Evolutionary conservation across 2,329 filamentous ascomycete genomes (phyloP).

Genomic region (Kalaharituber pfeilii): DNA sequence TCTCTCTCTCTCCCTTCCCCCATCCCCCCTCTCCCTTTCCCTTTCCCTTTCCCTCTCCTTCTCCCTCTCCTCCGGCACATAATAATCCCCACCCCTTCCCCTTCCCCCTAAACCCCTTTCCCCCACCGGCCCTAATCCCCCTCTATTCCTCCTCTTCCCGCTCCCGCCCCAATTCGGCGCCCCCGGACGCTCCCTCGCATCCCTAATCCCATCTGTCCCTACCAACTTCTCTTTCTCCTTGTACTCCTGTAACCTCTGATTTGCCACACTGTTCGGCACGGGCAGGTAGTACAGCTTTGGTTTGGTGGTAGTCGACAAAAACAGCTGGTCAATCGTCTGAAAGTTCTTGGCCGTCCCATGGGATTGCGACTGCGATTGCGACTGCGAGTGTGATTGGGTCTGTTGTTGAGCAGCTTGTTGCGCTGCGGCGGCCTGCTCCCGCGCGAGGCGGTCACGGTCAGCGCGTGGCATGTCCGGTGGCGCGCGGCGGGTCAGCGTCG

Average conservation of each 20-base stretch:
- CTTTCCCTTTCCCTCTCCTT: not conserved
- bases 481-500: not conserved
- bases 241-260: slow-evolving; percentile 12
- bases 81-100: not conserved
- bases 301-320: slow-evolving; percentile 20
- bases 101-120: not conserved
- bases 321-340: slow-evolving; percentile 18
- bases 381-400: not conserved
- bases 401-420: not conserved
- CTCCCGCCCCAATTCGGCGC: not conserved
- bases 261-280: slow-evolving; percentile 17
- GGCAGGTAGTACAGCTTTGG: slow-evolving; percentile 23
- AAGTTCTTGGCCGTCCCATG: not conserved
- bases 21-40: not conserved
- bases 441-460: not conserved
- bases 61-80: not conserved
- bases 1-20: not conserved
- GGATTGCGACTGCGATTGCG: too few species aligned
- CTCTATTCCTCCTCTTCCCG: not conserved
- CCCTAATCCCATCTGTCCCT: not conserved
- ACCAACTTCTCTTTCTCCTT: not conserved
- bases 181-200: not conserved
- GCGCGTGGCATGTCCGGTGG: not conserved
- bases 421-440: not conserved
- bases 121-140: not conserved